Percentiles rank a stretch among this genome's conserved stretches.
Conservation (phyloP, 2,329 filamentous ascomycete genomes). For the Diaporthe batatas region DNA sequence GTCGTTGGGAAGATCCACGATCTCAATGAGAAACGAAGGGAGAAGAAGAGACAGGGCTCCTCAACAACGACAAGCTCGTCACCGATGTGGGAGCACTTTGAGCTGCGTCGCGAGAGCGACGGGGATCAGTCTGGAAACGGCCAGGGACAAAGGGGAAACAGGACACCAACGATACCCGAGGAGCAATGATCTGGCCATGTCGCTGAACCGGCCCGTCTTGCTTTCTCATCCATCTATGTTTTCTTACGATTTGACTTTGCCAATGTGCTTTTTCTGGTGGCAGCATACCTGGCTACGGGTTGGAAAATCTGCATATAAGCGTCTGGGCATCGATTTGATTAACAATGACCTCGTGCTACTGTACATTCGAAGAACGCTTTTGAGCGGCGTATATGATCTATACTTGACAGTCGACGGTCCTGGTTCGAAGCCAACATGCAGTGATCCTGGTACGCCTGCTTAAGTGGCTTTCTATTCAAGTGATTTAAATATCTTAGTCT, state of each 20-base stretch:
- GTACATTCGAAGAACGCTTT: slow-evolving; percentile 14
- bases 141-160: slow-evolving; percentile 4
- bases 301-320: slow-evolving; percentile 17
- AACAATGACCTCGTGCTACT: not conserved
- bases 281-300: not conserved
- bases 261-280: not conserved
- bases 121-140: slow-evolving; percentile 10
- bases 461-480: not conserved
- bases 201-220: not conserved
- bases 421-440: not conserved
- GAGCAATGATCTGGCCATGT: slow-evolving; percentile 12
- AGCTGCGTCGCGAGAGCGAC: slow-evolving; percentile 29
- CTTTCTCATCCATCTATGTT: slow-evolving; percentile 23
- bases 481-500: not conserved
- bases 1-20: slow-evolving; percentile 29
- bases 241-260: not conserved
- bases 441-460: not conserved
- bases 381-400: not conserved
- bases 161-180: slow-evolving; percentile 40
- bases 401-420: not conserved
- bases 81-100: slow-evolving; percentile 35
- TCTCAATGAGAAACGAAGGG: slow-evolving; percentile 28
- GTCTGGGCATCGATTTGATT: not conserved
- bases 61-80: slow-evolving; percentile 28
- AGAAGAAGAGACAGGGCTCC: slow-evolving; percentile 6